These are phyloP conservation scores for Agastache rugosa DNA, from an alignment of 257 asterid genomes.

Conservation along the genomic window DNA sequence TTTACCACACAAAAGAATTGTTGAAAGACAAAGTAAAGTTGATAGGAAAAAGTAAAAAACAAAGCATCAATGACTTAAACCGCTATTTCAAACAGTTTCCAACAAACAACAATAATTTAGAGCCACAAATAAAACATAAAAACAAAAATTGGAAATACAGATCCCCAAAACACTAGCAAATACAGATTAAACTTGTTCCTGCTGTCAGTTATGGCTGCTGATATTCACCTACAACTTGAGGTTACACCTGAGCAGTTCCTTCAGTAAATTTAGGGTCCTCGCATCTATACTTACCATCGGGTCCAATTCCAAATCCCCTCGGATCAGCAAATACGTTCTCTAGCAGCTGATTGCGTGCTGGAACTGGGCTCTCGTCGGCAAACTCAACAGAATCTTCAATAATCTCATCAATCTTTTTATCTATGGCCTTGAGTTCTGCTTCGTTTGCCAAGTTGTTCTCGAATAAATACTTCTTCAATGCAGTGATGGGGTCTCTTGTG, in stretches of 20 bases:
- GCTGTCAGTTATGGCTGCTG: conserved; percentile 32
- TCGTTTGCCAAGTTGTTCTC: conserved; percentile 83
- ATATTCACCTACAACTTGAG: conserved; percentile 24
- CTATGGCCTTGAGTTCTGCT: conserved; percentile 77
- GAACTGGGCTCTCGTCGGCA: conserved; percentile 87
- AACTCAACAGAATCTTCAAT: conserved; percentile 95
- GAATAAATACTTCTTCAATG: conserved; percentile 69
- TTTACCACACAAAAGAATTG: conserved; percentile 19
- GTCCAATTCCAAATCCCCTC: conserved; percentile 89
- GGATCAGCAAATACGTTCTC: conserved; percentile 98
- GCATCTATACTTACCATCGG: conserved; percentile 94
- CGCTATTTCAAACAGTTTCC: conserved; percentile 34
- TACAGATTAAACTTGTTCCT: conserved; percentile 32
- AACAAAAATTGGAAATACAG: conserved; percentile 36
- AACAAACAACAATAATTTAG: conserved; percentile 29
- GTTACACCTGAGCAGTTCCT: conserved; percentile 91
- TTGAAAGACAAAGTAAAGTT: not conserved
- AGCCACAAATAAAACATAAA: conserved; percentile 26
- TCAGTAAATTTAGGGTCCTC: conserved; percentile 98
- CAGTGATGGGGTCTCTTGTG: conserved; percentile 80
- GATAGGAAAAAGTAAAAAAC: conserved; percentile 17
- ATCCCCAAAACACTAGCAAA: conserved; percentile 34
- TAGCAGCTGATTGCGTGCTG: conserved; percentile 82
- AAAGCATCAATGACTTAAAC: not conserved
- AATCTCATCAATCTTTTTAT: conserved; percentile 80